Base-by-base conservation (phyloP, 306 rosid species). In the Trichosanthes truncata region DNA sequence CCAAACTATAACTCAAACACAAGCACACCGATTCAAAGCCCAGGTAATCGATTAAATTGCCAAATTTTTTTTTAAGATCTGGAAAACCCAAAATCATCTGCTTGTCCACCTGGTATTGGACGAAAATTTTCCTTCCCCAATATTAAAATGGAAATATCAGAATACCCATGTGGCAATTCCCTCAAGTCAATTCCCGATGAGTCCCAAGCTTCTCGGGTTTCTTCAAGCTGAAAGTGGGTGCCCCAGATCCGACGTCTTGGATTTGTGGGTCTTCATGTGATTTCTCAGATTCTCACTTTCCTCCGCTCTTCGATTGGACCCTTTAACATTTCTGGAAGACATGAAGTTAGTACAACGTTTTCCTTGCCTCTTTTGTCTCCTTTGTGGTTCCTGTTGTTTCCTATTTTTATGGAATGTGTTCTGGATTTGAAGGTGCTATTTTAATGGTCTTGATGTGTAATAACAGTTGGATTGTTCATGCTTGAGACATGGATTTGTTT, bases 121-220 rank as follows among this genome's bases (percentile, higher is more conserved):
- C 35, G 9, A 68, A 18, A 53, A 14, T 1, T 66, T 18, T 66
- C 9, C 74, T 18, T 66, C 74, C 48, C 48, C 18, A 68, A 40
- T 68, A 40, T 68, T 68, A 46, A 4, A 72, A 46, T 46, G 14
- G n/a, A 46, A 72, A 72, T 72, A 18, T 72, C 77, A 72, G 77
- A 72, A 23, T 25, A 72, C 77, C 57, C 59, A 72, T 72, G 46
- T 72, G 38, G 46, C 46, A 46, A 14, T 46, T 46, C 1, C 20
- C 15, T 31, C 1, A 43, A 26, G n/a, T 62, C 33, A 13, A 7
- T 71, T 14, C 12, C 59, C 33, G 12, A 72, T 41, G 75, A 68
- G 53, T n/a, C 52, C 20, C 75, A 20, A 41, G 53, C 18, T 17
- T 40, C 20, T 72, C 12, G 20, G 23, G 40, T 46, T 72, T 72